These are phyloP conservation scores for Daldinia childiae DNA, from an alignment of 495 filamentous ascomycete genomes.

Conservation along the genomic window DNA sequence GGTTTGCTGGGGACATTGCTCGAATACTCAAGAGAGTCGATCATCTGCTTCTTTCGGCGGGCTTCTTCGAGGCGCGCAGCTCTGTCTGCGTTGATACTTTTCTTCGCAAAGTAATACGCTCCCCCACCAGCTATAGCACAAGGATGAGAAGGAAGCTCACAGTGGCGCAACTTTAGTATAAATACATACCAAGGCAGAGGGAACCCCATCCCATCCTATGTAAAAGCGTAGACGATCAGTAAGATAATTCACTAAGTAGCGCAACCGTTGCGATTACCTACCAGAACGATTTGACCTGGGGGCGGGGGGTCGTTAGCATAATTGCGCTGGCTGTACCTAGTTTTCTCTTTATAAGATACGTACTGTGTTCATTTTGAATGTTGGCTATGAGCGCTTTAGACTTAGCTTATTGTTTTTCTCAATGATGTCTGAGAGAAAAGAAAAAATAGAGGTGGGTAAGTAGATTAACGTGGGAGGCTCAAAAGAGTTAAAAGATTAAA, in stretches of 20 bases:
- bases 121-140: slow-evolving; percentile 72
- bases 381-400: neutral
- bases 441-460: slow-evolving; percentile 21
- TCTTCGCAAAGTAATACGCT: slow-evolving; percentile 96
- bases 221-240: slow-evolving; percentile 15
- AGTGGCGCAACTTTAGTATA: slow-evolving; percentile 1
- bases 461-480: slow-evolving; percentile 17
- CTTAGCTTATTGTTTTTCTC: neutral
- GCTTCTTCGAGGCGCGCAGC: slow-evolving; percentile 73
- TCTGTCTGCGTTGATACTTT: slow-evolving; percentile 89
- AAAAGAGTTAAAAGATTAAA: slow-evolving; percentile 30
- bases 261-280: slow-evolving; percentile 45
- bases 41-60: slow-evolving; percentile 68
- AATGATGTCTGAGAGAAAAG: slow-evolving; percentile 21
- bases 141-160: slow-evolving; percentile 32
- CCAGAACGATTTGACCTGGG: slow-evolving; percentile 70
- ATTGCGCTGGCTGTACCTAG: slow-evolving; percentile 4
- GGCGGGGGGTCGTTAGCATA: slow-evolving; percentile 36
- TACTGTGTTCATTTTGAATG: slow-evolving; percentile 49
- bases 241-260: slow-evolving; percentile 3
- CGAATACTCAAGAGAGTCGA: slow-evolving; percentile 67
- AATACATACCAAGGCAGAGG: slow-evolving; percentile 76
- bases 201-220: slow-evolving; percentile 84
- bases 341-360: slow-evolving; percentile 17
- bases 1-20: slow-evolving; percentile 47